These are phyloP conservation scores for Clavispora santaluciae DNA, from an alignment of 805 yeast genomes.

Conservation along the genomic window DNA sequence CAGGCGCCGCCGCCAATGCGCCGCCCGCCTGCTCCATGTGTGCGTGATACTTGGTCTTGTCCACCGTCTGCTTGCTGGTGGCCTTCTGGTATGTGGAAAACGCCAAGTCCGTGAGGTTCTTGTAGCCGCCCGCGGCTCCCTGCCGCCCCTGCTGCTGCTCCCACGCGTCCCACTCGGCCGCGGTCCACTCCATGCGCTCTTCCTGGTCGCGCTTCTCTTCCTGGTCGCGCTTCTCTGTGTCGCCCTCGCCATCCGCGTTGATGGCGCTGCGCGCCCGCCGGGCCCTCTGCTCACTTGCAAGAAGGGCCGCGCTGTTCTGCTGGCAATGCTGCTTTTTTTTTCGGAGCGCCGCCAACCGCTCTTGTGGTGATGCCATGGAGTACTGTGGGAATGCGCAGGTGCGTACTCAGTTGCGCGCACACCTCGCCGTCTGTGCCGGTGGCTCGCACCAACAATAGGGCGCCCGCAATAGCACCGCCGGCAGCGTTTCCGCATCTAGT, in stretches of 20 bases:
- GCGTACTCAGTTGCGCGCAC: background rate
- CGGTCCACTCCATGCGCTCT: slow-evolving; percentile 29
- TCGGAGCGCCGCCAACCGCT: slow-evolving; percentile 1
- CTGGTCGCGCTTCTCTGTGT: background rate
- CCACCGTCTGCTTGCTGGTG: slow-evolving; percentile 31
- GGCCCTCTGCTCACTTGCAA: background rate
- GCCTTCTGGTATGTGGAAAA: slow-evolving; percentile 56
- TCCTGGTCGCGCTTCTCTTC: slow-evolving; percentile 5
- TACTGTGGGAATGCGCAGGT: background rate
- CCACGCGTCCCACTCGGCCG: slow-evolving; percentile 66
- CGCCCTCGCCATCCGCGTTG: background rate
- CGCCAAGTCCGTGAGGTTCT: slow-evolving; percentile 53
- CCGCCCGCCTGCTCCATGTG: slow-evolving; percentile 24
- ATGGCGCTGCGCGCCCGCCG: background rate
- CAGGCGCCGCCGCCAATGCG: slow-evolving; percentile 30
- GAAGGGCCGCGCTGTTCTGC: background rate
- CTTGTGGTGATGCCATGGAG: background rate
- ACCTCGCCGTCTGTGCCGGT: too few species aligned
- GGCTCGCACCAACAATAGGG: too few species aligned
- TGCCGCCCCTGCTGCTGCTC: slow-evolving; percentile 31
- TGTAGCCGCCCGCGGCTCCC: slow-evolving; percentile 32
- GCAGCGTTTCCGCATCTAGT: too few species aligned
- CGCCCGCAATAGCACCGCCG: too few species aligned
- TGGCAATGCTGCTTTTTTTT: slow-evolving; percentile 1
- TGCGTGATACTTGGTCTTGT: slow-evolving; percentile 38